A percentile compares a stretch with the other conserved stretches of the same genome.
These are phyloP conservation scores for Paramyrothecium sp. DNA, from an alignment of 2,329 filamentous ascomycete genomes.

Conservation along the genomic window DNA sequence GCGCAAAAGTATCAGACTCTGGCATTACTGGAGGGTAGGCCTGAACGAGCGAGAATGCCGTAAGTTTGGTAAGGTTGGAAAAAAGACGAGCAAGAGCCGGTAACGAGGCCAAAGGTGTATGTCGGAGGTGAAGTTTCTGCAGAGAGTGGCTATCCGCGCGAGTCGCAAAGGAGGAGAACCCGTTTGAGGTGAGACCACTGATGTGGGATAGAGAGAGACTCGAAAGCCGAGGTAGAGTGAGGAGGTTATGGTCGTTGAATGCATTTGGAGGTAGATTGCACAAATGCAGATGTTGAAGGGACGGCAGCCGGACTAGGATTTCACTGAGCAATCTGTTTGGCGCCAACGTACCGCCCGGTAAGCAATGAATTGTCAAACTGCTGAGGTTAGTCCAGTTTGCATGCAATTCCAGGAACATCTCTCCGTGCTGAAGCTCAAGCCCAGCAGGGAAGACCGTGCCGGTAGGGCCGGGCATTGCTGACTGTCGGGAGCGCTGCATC, in stretches of 20 bases:
- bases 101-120: constrained; percentile 55
- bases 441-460: constrained; percentile 22
- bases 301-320: constrained; percentile 49
- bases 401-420: constrained; percentile 51
- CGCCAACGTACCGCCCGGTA: constrained; percentile 52
- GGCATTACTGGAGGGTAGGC: constrained; percentile 53
- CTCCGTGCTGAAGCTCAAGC: constrained; percentile 21
- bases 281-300: constrained; percentile 57
- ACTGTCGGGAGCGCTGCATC: constrained; percentile 31
- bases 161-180: constrained; percentile 57
- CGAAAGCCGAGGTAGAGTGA: constrained; percentile 53
- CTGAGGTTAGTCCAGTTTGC: constrained; percentile 54
- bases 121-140: constrained; percentile 50
- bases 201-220: constrained; percentile 56
- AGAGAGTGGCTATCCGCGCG: constrained; percentile 44
- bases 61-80: constrained; percentile 49
- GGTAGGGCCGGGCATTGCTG: constrained; percentile 27
- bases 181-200: constrained; percentile 52
- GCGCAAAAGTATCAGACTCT: constrained; percentile 47
- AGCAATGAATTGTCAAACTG: constrained; percentile 58
- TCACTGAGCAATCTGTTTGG: constrained; percentile 51
- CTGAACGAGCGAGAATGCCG: constrained; percentile 54
- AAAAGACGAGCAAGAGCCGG: constrained; percentile 58
- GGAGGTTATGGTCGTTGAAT: constrained; percentile 56
- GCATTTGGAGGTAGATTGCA: constrained; percentile 54